Conservation (phyloP, 2,329 filamentous ascomycete species). For the Diaporthe sp. region DNA sequence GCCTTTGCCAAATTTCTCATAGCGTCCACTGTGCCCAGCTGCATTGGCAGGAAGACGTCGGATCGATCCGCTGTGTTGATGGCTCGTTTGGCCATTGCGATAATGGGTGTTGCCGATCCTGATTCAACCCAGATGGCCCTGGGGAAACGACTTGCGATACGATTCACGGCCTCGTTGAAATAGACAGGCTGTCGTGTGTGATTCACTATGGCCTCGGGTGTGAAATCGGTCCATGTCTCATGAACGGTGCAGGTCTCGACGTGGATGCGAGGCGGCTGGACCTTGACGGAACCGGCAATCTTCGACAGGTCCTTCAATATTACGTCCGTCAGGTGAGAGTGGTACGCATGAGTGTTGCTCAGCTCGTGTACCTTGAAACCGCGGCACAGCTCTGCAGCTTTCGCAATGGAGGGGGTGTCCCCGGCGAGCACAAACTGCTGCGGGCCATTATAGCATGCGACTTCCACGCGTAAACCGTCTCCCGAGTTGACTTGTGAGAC, state of each 20-base stretch:
- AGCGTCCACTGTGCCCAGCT: conserved; percentile 12
- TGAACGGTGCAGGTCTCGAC: conserved; percentile 39
- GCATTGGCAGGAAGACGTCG: conserved; percentile 31
- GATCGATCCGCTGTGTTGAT: conserved; percentile 29
- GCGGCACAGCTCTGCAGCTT: conserved; percentile 31
- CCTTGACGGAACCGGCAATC: conserved; percentile 33
- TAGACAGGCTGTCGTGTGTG: conserved; percentile 48
- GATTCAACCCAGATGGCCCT: conserved; percentile 46
- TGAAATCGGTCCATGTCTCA: conserved; percentile 22
- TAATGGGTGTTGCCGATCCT: conserved; percentile 46
- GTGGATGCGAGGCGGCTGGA: conserved; percentile 39
- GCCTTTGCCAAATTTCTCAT: conserved; percentile 13
- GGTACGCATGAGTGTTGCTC: conserved; percentile 43
- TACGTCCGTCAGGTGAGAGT: conserved; percentile 42
- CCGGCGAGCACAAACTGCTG: conserved; percentile 46
- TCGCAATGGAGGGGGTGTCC: conserved; percentile 38
- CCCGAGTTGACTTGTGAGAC: not conserved
- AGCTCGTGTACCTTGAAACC: conserved; percentile 37
- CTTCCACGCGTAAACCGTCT: conserved; percentile 27
- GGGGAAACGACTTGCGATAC: conserved; percentile 39
- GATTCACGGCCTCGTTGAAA: conserved; percentile 44
- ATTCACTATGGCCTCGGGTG: conserved; percentile 36
- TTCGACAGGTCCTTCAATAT: conserved; percentile 36
- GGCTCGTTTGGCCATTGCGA: conserved; percentile 45
- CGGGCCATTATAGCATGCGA: conserved; percentile 49